These are phyloP conservation scores for Umbelopsis vinacea DNA, from an alignment of 192 early-diverging fungal genomes.

Conservation along the genomic window DNA sequence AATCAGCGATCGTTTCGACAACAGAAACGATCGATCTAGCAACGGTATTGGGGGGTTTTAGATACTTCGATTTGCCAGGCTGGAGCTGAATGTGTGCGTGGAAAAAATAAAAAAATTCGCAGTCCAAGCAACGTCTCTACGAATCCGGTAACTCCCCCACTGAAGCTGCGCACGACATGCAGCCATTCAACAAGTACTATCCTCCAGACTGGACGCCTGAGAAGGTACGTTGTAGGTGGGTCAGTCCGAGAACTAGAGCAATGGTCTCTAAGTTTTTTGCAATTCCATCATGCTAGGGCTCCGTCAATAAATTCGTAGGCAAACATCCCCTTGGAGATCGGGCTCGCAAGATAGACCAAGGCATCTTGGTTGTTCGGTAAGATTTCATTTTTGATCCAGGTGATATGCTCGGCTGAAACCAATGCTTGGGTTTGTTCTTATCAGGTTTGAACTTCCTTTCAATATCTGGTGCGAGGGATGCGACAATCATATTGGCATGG, in stretches of 20 bases:
- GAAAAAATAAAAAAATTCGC: too few species aligned
- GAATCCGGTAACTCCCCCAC: not conserved
- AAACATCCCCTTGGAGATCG: conserved; percentile 88
- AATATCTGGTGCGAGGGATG: conserved; percentile 91
- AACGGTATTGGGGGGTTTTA: too few species aligned
- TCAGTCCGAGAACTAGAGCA: too few species aligned
- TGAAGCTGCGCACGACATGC: conserved; percentile 36
- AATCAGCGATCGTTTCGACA: too few species aligned
- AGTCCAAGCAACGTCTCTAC: not conserved
- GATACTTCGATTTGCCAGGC: too few species aligned
- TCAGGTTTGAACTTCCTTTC: conserved; percentile 86
- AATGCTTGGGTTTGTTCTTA: not conserved
- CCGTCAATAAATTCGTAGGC: conserved; percentile 84
- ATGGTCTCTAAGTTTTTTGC: not conserved
- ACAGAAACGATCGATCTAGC: too few species aligned
- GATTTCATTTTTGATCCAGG: not conserved
- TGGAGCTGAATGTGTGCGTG: too few species aligned
- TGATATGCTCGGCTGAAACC: too few species aligned
- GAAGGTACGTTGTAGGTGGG: conserved; percentile 53
- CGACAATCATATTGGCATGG: conserved; percentile 83
- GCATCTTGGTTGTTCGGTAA: conserved; percentile 83
- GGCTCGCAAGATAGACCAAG: conserved; percentile 87
- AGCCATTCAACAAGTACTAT: conserved; percentile 79
- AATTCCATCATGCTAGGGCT: conserved; percentile 56
- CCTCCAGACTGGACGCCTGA: conserved; percentile 92